Evolutionary conservation across 2,329 filamentous ascomycete genomes (phyloP).

Genomic region (Ceratocystis cacaofunesta): DNA sequence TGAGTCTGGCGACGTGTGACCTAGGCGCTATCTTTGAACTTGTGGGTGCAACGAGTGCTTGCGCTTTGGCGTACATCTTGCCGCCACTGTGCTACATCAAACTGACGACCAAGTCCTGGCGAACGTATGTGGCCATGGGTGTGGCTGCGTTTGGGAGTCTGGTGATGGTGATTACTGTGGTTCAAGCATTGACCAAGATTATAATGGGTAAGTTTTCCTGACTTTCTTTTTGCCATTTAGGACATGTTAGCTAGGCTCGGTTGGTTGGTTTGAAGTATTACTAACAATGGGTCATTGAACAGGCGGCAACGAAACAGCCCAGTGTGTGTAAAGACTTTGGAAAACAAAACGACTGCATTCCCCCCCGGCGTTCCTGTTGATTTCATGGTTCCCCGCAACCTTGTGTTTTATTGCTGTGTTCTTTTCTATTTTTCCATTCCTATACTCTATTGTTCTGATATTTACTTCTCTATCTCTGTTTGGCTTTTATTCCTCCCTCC

Average conservation of each 20-base stretch:
- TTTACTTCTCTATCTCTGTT: background rate
- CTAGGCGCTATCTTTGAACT: constrained; percentile 89
- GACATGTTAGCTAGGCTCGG: no score
- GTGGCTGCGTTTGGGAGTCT: constrained; percentile 63
- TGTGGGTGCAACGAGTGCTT: constrained; percentile 87
- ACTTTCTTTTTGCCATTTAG: no score
- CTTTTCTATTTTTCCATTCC: background rate
- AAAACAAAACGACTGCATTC: constrained; percentile 5
- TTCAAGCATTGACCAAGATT: constrained; percentile 60
- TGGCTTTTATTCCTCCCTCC: background rate
- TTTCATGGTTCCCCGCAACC: background rate
- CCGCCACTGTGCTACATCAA: constrained; percentile 93
- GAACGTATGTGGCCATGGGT: constrained; percentile 54
- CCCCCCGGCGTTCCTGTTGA: constrained; percentile 9
- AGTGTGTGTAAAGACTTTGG: constrained; percentile 8
- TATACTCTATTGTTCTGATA: background rate
- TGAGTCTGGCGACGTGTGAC: constrained; percentile 81
- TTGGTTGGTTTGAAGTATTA: no score
- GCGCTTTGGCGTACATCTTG: constrained; percentile 85
- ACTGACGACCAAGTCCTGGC: constrained; percentile 62
- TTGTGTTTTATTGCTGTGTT: background rate
- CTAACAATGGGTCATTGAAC: background rate
- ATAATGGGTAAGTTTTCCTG: constrained; percentile 29
- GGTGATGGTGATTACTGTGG: constrained; percentile 68
- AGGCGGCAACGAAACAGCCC: constrained; percentile 9